phyloP scores from a whole-genome alignment of 2,329 filamentous ascomycete species.

The Cercospora janseana region DNA sequence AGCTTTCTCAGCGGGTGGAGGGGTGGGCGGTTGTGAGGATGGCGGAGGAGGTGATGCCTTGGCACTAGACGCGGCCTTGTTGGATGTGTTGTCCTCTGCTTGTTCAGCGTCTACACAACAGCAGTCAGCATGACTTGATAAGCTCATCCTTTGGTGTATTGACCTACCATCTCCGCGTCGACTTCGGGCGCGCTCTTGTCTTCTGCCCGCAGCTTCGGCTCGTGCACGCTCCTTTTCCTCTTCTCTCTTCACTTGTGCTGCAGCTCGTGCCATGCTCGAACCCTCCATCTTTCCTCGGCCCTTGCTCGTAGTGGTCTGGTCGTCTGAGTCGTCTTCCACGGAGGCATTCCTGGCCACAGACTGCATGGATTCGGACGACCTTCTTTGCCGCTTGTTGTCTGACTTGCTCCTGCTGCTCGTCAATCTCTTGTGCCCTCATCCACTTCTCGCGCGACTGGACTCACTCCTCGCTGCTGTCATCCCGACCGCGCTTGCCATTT shows the following conservation, averaged over 20 bases:
- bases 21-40: conserved; percentile 43
- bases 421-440: conserved; percentile 13
- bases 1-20: conserved; percentile 43
- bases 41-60: conserved; percentile 40
- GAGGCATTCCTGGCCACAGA: conserved; percentile 48
- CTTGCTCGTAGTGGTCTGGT: conserved; percentile 49
- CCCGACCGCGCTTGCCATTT: conserved; percentile 77
- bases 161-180: conserved; percentile 73
- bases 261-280: conserved; percentile 56
- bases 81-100: conserved; percentile 64
- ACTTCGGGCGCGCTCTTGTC: conserved; percentile 78
- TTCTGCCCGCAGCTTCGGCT: conserved; percentile 71
- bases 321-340: conserved; percentile 67
- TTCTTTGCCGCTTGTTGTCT: conserved; percentile 77
- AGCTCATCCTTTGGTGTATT: neutral
- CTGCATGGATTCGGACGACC: conserved; percentile 66
- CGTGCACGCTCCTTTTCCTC: conserved; percentile 70
- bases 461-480: conserved; percentile 93
- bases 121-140: conserved; percentile 7
- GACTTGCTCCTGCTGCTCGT: conserved; percentile 60
- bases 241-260: conserved; percentile 61
- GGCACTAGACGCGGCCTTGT: conserved; percentile 42
- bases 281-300: conserved; percentile 45
- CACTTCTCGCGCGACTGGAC: conserved; percentile 42
- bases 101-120: conserved; percentile 47